phyloP scores from a whole-genome alignment of 2,329 filamentous ascomycete species.

The Rhynchosporium agropyri region DNA sequence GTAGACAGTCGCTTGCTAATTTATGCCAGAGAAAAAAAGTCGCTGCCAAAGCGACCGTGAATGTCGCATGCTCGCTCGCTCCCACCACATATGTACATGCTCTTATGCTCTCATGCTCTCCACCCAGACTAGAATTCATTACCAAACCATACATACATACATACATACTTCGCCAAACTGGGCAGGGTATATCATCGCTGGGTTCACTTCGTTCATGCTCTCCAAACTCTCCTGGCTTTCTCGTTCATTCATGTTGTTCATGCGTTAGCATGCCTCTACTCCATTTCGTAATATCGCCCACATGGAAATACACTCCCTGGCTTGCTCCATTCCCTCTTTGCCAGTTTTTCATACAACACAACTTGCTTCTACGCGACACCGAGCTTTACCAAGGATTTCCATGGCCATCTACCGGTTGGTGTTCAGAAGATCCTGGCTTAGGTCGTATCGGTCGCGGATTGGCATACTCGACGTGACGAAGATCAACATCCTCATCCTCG shows the following conservation, averaged over 20 bases:
- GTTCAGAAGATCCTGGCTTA: conserved; percentile 22
- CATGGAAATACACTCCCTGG: neutral
- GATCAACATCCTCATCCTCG: conserved; percentile 33
- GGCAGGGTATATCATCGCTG: conserved; percentile 14
- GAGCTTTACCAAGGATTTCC: conserved; percentile 11
- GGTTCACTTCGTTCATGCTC: neutral
- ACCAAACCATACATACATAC: neutral
- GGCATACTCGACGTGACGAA: conserved; percentile 33
- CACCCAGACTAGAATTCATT: neutral
- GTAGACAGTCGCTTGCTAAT: no score
- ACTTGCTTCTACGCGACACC: neutral
- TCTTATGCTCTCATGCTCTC: no score
- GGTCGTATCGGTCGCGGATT: conserved; percentile 33
- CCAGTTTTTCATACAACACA: conserved; percentile 3
- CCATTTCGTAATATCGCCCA: neutral
- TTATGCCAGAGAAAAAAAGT: no score
- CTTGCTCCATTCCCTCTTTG: neutral
- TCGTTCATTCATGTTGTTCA: conserved; percentile 6
- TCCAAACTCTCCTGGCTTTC: neutral
- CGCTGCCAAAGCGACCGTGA: no score
- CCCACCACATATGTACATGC: no score
- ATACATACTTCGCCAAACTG: conserved; percentile 12
- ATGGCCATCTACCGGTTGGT: neutral
- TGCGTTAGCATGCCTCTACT: conserved; percentile 9
- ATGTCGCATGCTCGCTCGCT: no score